phyloP scores from a whole-genome alignment of 192 early-diverging fungal species.

The Blastocladiella britannica region DNA sequence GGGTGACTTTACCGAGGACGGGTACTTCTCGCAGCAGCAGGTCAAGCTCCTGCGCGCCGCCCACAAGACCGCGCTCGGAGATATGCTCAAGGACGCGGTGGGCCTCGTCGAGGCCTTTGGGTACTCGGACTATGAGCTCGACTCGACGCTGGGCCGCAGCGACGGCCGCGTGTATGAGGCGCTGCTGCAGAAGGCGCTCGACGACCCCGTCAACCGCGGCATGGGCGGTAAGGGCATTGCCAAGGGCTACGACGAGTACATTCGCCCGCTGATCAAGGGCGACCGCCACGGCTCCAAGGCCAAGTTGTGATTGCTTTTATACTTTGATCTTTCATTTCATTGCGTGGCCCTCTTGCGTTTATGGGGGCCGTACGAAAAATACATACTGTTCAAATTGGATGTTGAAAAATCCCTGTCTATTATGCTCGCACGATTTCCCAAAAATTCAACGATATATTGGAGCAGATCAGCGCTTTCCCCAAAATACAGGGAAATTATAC shows the following conservation, averaged over 20 bases:
- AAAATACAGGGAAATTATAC: too few species aligned
- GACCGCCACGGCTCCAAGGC: neutral
- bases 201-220: conserved; percentile 48
- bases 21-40: conserved; percentile 28
- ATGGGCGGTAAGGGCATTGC: neutral
- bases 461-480: too few species aligned
- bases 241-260: neutral
- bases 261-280: neutral
- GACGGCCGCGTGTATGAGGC: conserved; percentile 64
- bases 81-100: conserved; percentile 53
- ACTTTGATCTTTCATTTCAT: too few species aligned
- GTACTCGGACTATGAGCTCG: conserved; percentile 49
- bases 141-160: conserved; percentile 52
- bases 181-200: conserved; percentile 48
- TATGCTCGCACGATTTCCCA: too few species aligned
- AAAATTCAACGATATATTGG: too few species aligned
- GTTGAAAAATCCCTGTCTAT: too few species aligned
- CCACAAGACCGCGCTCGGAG: conserved; percentile 30
- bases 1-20: conserved; percentile 33
- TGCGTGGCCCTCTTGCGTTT: too few species aligned
- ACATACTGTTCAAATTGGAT: too few species aligned
- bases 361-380: too few species aligned
- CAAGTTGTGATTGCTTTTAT: too few species aligned
- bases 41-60: conserved; percentile 22
- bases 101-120: conserved; percentile 61